Evolutionary conservation across 2,329 filamentous ascomycete species (phyloP).

Genomic region (Tolypocladium paradoxum): DNA sequence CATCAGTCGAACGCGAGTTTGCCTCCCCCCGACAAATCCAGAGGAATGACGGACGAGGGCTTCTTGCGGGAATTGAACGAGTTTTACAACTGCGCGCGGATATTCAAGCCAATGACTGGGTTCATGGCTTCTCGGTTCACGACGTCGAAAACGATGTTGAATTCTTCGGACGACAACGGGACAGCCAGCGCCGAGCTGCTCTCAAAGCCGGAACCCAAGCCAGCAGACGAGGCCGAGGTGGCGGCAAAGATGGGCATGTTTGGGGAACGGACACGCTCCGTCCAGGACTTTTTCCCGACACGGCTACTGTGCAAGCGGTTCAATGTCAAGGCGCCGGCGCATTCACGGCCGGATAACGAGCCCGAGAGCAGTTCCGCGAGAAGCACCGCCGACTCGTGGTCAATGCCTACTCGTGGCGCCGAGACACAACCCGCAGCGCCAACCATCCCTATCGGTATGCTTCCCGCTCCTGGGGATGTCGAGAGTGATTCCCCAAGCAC

Average conservation of each 20-base stretch:
- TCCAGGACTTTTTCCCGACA: slow-evolving; percentile 65
- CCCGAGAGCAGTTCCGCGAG: slow-evolving; percentile 15
- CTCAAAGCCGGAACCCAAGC: slow-evolving; percentile 21
- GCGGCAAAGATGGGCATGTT: slow-evolving; percentile 91
- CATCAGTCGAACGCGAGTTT: slow-evolving; percentile 42
- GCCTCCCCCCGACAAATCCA: slow-evolving; percentile 39
- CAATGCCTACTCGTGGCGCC: neutral
- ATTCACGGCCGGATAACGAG: slow-evolving; percentile 45
- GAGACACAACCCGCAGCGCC: neutral
- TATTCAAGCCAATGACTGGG: slow-evolving; percentile 88
- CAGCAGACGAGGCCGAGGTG: slow-evolving; percentile 63
- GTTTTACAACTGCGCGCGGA: slow-evolving; percentile 52
- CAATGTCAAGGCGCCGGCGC: slow-evolving; percentile 67
- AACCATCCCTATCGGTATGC: neutral
- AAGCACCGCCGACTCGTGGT: neutral
- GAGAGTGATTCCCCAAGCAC: neutral
- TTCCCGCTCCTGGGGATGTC: neutral
- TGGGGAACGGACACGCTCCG: slow-evolving; percentile 70
- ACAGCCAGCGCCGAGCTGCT: slow-evolving; percentile 12
- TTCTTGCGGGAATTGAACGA: slow-evolving; percentile 72
- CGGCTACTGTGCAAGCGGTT: slow-evolving; percentile 90
- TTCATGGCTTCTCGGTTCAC: slow-evolving; percentile 93
- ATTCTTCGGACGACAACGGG: slow-evolving; percentile 11
- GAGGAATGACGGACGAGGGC: slow-evolving; percentile 48
- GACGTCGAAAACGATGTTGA: slow-evolving; percentile 43